Conservation (phyloP, 352 stramenopile species). For the Phytophthora megakarya region DNA sequence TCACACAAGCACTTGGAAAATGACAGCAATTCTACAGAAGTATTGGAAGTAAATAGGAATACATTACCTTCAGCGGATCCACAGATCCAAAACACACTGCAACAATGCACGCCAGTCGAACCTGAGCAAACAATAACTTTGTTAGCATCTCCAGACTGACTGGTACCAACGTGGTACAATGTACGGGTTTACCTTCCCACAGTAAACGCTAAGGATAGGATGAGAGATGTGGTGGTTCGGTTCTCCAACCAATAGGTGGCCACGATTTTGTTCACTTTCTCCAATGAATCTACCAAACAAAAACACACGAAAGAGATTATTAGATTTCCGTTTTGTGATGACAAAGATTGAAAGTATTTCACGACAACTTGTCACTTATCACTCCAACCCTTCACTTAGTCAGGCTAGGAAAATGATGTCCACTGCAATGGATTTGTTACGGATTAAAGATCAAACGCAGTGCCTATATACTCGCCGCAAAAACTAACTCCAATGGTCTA, state of each 20-base stretch:
- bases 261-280: background rate
- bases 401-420: background rate
- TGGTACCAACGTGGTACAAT: background rate
- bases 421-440: background rate
- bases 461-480: background rate
- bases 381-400: background rate
- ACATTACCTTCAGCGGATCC: background rate
- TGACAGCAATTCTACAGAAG: no score
- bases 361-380: background rate
- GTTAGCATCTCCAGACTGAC: background rate
- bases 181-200: background rate
- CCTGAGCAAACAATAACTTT: background rate
- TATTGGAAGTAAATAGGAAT: background rate
- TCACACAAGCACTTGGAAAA: no score
- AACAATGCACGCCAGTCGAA: background rate
- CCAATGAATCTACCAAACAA: background rate
- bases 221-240: constrained; percentile 4
- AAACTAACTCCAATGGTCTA: background rate
- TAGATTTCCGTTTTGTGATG: constrained; percentile 7
- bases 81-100: background rate
- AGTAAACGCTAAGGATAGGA: background rate
- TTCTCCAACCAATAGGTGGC: background rate
- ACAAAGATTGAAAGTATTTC: background rate
- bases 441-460: background rate
- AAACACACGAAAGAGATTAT: constrained; percentile 8